phyloP scores from a whole-genome alignment of 768 basidiomycete genomes.

The Inosperma sp. region DNA sequence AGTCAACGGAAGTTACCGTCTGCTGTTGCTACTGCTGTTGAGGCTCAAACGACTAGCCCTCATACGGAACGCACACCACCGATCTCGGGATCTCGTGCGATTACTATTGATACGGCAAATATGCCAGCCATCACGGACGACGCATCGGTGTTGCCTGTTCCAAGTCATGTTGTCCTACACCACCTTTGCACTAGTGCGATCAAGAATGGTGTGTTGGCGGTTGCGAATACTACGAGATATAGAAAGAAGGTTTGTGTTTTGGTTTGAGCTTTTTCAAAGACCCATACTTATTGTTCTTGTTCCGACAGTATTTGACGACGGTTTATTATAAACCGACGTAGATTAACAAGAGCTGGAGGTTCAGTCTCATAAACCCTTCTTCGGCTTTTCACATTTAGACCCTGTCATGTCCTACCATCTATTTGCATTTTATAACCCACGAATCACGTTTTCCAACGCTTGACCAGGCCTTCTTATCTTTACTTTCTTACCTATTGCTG shows the following conservation, averaged over 20 bases:
- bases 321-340: conserved; percentile 44
- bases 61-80: conserved; percentile 7
- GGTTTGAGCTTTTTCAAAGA: background rate
- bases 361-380: too few relatives aligned
- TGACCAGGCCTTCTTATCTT: too few relatives aligned
- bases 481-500: background rate
- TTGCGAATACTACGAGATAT: conserved; percentile 89
- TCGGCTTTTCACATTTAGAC: background rate
- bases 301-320: conserved; percentile 70
- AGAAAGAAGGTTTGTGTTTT: conserved; percentile 68
- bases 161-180: conserved; percentile 89
- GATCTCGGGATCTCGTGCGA: conserved; percentile 26
- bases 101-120: conserved; percentile 33
- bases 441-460: too few relatives aligned
- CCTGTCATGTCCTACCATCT: too few relatives aligned
- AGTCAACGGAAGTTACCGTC: conserved; percentile 13
- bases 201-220: conserved; percentile 86
- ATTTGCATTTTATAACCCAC: too few relatives aligned
- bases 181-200: conserved; percentile 96
- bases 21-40: conserved; percentile 1
- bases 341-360: too few relatives aligned
- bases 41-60: background rate
- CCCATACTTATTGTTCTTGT: conserved; percentile 11
- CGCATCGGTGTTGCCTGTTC: conserved; percentile 85
- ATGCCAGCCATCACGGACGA: conserved; percentile 70